Percentiles rank a stretch among this genome's conserved stretches.
phyloP scores from a whole-genome alignment of 768 basidiomycete genomes.

The Auriscalpium orientale region DNA sequence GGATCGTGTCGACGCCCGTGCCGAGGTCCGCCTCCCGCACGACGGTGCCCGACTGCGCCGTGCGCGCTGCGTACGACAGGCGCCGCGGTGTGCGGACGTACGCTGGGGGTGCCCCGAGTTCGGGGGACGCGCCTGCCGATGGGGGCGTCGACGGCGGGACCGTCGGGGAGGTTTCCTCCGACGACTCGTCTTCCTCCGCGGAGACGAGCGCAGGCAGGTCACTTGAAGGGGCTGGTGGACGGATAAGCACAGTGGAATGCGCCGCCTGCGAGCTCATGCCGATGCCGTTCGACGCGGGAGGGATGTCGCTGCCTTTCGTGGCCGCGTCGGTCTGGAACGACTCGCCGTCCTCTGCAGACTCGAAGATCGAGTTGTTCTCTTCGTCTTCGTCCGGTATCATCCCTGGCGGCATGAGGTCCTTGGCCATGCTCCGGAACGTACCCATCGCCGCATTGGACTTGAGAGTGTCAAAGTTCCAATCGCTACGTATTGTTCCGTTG shows the following conservation, averaged over 20 bases:
- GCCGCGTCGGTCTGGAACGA: slow-evolving; percentile 59
- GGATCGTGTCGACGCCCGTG: slow-evolving; percentile 81
- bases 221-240: slow-evolving; percentile 28
- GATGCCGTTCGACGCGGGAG: slow-evolving; percentile 26
- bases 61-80: slow-evolving; percentile 74
- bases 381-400: slow-evolving; percentile 52
- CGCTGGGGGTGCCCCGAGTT: slow-evolving; percentile 63
- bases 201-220: slow-evolving; percentile 32
- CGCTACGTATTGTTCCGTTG: slow-evolving; percentile 69
- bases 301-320: slow-evolving; percentile 46
- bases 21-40: slow-evolving; percentile 80
- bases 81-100: slow-evolving; percentile 59
- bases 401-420: slow-evolving; percentile 49
- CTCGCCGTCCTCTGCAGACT: slow-evolving; percentile 37
- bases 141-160: slow-evolving; percentile 30
- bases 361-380: slow-evolving; percentile 29
- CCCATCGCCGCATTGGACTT: slow-evolving; percentile 68
- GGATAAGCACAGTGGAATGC: slow-evolving; percentile 71
- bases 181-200: slow-evolving; percentile 25
- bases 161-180: slow-evolving; percentile 39
- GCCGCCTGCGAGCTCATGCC: slow-evolving; percentile 47
- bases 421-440: slow-evolving; percentile 65
- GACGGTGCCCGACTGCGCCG: slow-evolving; percentile 64
- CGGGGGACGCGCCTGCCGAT: slow-evolving; percentile 21
- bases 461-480: slow-evolving; percentile 95